A percentile compares a stretch with the other conserved stretches of the same genome.
Conservation (phyloP, 139 green algal species). For the Micractinium conductrix region DNA sequence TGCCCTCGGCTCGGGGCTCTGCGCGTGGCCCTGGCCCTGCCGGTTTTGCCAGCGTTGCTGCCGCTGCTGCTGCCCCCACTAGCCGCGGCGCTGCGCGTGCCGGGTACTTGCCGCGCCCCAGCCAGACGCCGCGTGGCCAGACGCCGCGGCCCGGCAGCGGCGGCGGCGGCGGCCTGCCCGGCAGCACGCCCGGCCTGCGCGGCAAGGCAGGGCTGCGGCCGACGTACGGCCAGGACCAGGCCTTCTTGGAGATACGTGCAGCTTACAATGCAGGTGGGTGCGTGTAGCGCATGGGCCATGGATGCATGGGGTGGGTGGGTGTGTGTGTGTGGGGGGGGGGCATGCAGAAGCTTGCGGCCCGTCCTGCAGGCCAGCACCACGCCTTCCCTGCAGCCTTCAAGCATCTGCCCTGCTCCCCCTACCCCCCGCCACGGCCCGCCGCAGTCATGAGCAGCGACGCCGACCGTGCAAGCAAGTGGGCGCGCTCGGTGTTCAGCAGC, state of each 20-base stretch:
- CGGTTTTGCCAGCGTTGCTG: background rate
- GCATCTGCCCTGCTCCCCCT: background rate
- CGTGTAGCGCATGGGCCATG: background rate
- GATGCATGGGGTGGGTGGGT: background rate
- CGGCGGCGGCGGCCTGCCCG: background rate
- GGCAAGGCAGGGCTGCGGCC: background rate
- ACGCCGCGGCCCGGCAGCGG: background rate
- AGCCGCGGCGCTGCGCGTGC: no score
- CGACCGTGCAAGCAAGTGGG: slow-evolving; percentile 9
- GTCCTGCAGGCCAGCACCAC: background rate
- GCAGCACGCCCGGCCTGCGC: background rate
- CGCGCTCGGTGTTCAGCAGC: slow-evolving; percentile 5
- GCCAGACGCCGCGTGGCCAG: background rate
- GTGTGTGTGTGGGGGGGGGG: no score
- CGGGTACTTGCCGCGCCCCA: background rate
- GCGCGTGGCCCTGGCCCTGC: background rate
- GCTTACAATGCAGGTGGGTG: slow-evolving; percentile 25
- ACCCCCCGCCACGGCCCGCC: no score
- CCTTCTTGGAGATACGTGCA: slow-evolving; percentile 17
- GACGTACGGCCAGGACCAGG: slow-evolving; percentile 8
- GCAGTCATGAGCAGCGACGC: slow-evolving; percentile 13
- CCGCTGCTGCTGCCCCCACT: background rate
- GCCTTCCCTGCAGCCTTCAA: no score
- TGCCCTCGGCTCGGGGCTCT: background rate
- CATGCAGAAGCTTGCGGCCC: background rate